phyloP scores from a whole-genome alignment of 2,329 filamentous ascomycete species.

The Pseudodiploospora longispora region DNA sequence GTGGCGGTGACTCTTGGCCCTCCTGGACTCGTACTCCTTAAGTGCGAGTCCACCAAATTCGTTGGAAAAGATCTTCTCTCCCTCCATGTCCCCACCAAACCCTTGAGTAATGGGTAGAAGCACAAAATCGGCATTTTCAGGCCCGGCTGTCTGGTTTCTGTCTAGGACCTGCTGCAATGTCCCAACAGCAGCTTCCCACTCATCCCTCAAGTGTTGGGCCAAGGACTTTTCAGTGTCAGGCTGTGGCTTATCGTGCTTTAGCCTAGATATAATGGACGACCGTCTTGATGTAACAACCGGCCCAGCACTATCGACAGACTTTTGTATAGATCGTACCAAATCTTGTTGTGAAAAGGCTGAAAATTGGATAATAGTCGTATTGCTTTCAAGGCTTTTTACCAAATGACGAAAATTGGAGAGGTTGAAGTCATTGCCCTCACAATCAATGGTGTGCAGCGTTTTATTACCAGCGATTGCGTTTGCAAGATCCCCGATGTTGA shows the following conservation, averaged over 20 bases:
- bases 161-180: conserved; percentile 26
- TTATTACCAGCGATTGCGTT: conserved; percentile 40
- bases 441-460: conserved; percentile 44
- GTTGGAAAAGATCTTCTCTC: conserved; percentile 16
- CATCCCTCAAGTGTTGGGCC: conserved; percentile 28
- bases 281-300: conserved; percentile 19
- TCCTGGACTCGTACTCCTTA: conserved; percentile 20
- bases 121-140: conserved; percentile 17
- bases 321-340: conserved; percentile 26
- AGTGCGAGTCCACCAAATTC: conserved; percentile 31
- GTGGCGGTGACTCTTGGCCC: conserved; percentile 10
- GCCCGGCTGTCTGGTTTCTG: conserved; percentile 21
- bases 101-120: conserved; percentile 6
- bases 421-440: conserved; percentile 47
- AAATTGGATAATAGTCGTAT: conserved; percentile 35
- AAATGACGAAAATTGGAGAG: conserved; percentile 42
- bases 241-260: conserved; percentile 23
- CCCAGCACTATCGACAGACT: conserved; percentile 23
- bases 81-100: conserved; percentile 7
- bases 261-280: conserved; percentile 26
- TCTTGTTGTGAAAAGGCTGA: conserved; percentile 32
- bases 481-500: conserved; percentile 45
- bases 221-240: conserved; percentile 22
- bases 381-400: conserved; percentile 34
- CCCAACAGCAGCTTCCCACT: conserved; percentile 29